A percentile compares a stretch with the other conserved stretches of the same genome.
These are phyloP conservation scores for Diaporthe sp. DNA, from an alignment of 2,329 filamentous ascomycete genomes.

Conservation along the genomic window DNA sequence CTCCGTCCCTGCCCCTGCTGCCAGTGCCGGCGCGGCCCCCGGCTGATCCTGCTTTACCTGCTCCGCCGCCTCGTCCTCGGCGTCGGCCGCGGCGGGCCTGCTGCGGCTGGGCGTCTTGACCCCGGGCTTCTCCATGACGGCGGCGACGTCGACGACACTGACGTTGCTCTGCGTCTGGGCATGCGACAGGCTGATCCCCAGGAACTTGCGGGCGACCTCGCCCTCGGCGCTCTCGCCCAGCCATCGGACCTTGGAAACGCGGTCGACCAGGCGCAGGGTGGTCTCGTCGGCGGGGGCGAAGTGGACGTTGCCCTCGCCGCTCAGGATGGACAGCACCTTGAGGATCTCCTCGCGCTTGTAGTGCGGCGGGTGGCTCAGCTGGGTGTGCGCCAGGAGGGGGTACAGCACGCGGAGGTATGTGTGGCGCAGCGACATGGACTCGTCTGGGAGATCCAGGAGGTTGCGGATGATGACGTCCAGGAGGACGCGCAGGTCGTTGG, in stretches of 20 bases:
- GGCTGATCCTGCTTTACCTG: conserved; percentile 43
- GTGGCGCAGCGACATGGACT: conserved; percentile 82
- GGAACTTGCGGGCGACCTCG: conserved; percentile 68
- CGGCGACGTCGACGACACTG: conserved; percentile 83
- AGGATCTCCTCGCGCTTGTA: conserved; percentile 92
- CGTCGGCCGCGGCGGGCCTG: conserved; percentile 46
- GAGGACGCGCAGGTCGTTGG: conserved; percentile 93
- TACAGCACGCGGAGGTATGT: conserved; percentile 95
- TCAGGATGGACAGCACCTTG: conserved; percentile 80
- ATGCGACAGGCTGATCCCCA: conserved; percentile 79
- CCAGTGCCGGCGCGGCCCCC: conserved; percentile 39
- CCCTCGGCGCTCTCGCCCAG: conserved; percentile 61
- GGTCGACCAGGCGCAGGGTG: conserved; percentile 80
- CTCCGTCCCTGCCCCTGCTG: conserved; percentile 8
- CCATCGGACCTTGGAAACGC: conserved; percentile 82
- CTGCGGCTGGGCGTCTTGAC: conserved; percentile 83
- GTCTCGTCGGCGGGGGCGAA: conserved; percentile 87
- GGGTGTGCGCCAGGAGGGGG: conserved; percentile 90
- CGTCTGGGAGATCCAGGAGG: conserved; percentile 92
- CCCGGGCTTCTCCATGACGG: conserved; percentile 84
- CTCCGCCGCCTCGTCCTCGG: conserved; percentile 41
- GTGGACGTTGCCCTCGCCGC: conserved; percentile 75
- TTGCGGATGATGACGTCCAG: conserved; percentile 97
- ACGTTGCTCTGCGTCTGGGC: conserved; percentile 78
- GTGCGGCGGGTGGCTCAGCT: conserved; percentile 86